Conservation (phyloP, 306 rosid genomes). For the Cicer judaicum region DNA sequence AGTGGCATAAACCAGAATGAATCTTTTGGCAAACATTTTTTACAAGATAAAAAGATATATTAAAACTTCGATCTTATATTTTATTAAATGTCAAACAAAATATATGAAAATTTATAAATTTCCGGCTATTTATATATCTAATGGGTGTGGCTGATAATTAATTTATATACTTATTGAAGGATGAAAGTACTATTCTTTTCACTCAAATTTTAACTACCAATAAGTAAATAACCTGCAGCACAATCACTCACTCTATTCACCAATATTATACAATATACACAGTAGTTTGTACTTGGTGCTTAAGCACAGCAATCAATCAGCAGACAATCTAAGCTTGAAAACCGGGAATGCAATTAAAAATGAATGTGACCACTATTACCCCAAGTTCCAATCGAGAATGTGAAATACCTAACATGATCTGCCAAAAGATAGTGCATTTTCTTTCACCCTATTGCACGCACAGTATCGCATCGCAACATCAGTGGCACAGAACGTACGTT, state of each 20-base stretch:
- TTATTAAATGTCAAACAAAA: background rate
- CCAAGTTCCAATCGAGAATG: constrained; percentile 16
- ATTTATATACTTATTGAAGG: constrained; percentile 14
- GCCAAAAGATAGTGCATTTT: constrained; percentile 36
- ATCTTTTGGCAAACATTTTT: background rate
- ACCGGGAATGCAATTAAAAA: constrained; percentile 13
- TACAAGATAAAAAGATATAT: background rate
- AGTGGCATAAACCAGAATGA: background rate
- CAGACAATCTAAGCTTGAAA: constrained; percentile 37
- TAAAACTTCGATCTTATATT: background rate
- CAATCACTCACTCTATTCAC: constrained; percentile 23
- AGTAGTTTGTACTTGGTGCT: constrained; percentile 20
- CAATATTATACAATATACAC: background rate
- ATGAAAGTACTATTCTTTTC: constrained; percentile 17
- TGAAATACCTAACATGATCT: constrained; percentile 31
- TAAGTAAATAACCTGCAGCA: constrained; percentile 16
- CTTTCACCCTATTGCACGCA: constrained; percentile 18
- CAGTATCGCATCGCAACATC: constrained; percentile 2
- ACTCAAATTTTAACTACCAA: background rate
- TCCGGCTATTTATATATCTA: background rate
- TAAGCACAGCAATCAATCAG: background rate
- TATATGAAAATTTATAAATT: background rate
- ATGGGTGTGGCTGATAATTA: background rate
- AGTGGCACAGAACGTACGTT: constrained; percentile 14
- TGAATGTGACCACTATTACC: constrained; percentile 21